phyloP scores from a whole-genome alignment of 2,329 filamentous ascomycete genomes.

The Alternaria sp. region DNA sequence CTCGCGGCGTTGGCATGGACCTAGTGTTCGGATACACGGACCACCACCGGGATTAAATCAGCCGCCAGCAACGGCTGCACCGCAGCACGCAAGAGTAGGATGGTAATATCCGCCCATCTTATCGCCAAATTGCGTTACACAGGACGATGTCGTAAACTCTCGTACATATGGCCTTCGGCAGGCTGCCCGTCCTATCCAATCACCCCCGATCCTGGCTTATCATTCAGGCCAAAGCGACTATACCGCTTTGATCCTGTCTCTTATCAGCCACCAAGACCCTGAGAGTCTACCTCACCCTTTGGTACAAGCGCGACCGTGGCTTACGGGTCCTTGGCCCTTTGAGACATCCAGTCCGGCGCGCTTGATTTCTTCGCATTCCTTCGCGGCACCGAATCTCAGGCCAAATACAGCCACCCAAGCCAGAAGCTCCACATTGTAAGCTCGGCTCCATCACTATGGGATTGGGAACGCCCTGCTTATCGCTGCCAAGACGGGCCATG shows the following conservation, averaged over 20 bases:
- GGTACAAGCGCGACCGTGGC: conserved; percentile 11
- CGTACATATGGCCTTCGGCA: conserved; percentile 16
- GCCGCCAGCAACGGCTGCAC: conserved; percentile 14
- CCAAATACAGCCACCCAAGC: conserved; percentile 9
- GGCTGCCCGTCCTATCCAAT: conserved; percentile 19
- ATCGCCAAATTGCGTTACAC: conserved; percentile 19
- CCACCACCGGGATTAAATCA: conserved; percentile 24
- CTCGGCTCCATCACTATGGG: conserved; percentile 21
- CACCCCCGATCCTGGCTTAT: conserved; percentile 26
- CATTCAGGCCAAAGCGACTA: conserved; percentile 13
- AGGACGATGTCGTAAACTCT: conserved; percentile 29
- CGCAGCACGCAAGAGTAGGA: conserved; percentile 23
- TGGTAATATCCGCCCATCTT: conserved; percentile 19
- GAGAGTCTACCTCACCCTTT: conserved; percentile 20
- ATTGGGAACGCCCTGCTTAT: conserved; percentile 29
- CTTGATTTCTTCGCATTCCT: conserved; percentile 8
- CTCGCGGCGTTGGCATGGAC: conserved; percentile 10
- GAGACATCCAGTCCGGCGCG: conserved; percentile 11
- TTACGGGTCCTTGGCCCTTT: conserved; percentile 17
- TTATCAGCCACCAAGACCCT: conserved; percentile 26
- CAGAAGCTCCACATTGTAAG: conserved; percentile 12
- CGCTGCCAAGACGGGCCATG: conserved; percentile 38
- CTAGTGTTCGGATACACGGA: conserved; percentile 35
- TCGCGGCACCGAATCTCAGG: conserved; percentile 10
- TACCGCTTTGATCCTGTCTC: conserved; percentile 14